Evolutionary conservation across 148 eudicot genomes (phyloP).

Genomic region (Spergularia bocconei): DNA sequence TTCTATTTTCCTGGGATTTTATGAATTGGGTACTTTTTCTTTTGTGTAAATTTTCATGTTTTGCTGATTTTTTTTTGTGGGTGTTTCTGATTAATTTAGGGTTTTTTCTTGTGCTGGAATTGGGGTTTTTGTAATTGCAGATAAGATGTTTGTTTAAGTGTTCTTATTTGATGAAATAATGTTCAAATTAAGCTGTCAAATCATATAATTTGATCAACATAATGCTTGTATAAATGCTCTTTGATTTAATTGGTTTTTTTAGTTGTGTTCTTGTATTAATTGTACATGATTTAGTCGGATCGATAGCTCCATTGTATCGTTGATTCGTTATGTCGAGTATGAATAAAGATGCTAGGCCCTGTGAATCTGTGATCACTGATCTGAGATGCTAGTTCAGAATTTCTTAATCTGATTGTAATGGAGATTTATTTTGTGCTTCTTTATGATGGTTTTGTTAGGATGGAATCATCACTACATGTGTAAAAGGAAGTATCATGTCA

Average conservation of each 20-base stretch:
- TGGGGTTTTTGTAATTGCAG: background rate
- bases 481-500: conserved; percentile 72
- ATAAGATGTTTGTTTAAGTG: background rate
- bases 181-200: too few relatives aligned
- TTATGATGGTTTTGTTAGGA: conserved; percentile 36
- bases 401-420: background rate
- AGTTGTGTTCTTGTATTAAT: too few relatives aligned
- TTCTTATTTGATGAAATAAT: too few relatives aligned
- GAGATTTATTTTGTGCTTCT: background rate
- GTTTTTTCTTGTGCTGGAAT: background rate
- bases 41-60: background rate
- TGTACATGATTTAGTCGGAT: too few relatives aligned
- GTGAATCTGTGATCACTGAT: too few relatives aligned
- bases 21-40: conserved; percentile 16
- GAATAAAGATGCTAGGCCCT: too few relatives aligned
- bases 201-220: too few relatives aligned
- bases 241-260: too few relatives aligned
- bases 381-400: too few relatives aligned
- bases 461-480: conserved; percentile 90
- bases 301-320: too few relatives aligned
- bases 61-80: background rate
- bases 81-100: background rate
- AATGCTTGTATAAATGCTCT: too few relatives aligned
- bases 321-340: too few relatives aligned
- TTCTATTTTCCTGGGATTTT: background rate